Conservation (phyloP, 257 asterid species). For the Oldenlandia corymbosa region DNA sequence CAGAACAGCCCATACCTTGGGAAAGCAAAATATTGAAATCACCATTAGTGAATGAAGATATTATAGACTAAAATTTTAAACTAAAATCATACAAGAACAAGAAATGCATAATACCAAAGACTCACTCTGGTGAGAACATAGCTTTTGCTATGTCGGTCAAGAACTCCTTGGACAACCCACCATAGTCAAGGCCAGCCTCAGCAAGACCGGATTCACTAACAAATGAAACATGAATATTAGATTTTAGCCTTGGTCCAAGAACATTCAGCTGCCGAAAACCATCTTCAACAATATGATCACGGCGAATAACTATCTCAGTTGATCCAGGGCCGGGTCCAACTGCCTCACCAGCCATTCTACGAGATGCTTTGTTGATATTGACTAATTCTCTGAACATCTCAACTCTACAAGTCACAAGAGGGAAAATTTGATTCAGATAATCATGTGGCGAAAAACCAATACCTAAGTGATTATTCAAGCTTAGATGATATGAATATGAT, state of each 20-base stretch:
- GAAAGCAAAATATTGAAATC: neutral
- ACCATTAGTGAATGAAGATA: constrained; percentile 11
- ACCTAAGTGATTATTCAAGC: constrained; percentile 7
- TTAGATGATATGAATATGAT: constrained; percentile 10
- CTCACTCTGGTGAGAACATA: constrained; percentile 89
- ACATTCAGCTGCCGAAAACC: constrained; percentile 79
- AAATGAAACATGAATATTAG: constrained; percentile 79
- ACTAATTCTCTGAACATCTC: constrained; percentile 88
- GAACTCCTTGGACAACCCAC: constrained; percentile 96
- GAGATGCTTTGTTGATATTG: constrained; percentile 80
- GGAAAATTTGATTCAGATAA: constrained; percentile 12
- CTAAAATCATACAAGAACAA: neutral
- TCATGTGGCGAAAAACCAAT: neutral
- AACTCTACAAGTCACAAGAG: constrained; percentile 65
- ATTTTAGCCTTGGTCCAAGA: constrained; percentile 79
- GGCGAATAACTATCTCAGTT: constrained; percentile 75
- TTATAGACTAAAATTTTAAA: constrained; percentile 21
- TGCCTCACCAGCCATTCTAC: constrained; percentile 81
- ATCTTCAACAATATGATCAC: constrained; percentile 85
- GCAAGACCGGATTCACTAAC: constrained; percentile 95
- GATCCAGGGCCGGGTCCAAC: constrained; percentile 67
- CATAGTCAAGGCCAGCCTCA: constrained; percentile 97
- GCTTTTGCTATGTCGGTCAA: constrained; percentile 79
- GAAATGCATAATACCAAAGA: constrained; percentile 16
- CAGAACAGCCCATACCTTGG: constrained; percentile 83